Conservation (phyloP, 2,329 filamentous ascomycete genomes). For the Fusarium sp. region DNA sequence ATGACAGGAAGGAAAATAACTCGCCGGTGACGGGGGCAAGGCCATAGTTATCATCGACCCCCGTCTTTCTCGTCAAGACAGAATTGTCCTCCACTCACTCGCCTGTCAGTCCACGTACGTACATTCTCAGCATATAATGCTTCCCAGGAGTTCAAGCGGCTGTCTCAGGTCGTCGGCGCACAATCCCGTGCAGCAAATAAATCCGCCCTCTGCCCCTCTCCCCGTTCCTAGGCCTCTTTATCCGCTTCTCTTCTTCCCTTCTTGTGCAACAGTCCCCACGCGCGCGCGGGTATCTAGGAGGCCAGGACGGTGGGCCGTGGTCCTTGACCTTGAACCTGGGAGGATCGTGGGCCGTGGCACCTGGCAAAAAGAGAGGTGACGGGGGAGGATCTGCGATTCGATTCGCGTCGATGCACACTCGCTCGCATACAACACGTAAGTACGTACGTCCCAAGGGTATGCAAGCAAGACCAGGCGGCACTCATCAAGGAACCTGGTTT, state of each 20-base stretch:
- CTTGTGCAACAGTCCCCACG: conserved; percentile 38
- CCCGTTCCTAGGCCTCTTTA: neutral
- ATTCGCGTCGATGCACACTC: conserved; percentile 9
- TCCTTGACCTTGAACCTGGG: conserved; percentile 21
- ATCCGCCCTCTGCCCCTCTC: conserved; percentile 13
- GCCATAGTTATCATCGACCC: conserved; percentile 27
- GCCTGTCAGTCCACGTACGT: conserved; percentile 37
- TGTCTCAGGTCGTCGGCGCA: conserved; percentile 42
- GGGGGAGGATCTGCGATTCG: conserved; percentile 28
- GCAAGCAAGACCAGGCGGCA: neutral
- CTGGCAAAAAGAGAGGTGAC: conserved; percentile 6
- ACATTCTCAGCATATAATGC: conserved; percentile 39
- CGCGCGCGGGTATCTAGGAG: conserved; percentile 22
- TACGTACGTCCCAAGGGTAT: conserved; percentile 3
- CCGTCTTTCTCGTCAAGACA: conserved; percentile 17
- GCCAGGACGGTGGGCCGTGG: conserved; percentile 16
- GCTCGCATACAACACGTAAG: conserved; percentile 6
- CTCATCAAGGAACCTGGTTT: conserved; percentile 25
- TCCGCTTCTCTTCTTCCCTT: conserved; percentile 18
- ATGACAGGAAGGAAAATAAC: conserved; percentile 7
- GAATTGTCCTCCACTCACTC: conserved; percentile 10
- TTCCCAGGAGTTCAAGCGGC: conserved; percentile 24
- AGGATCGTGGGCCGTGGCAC: conserved; percentile 18
- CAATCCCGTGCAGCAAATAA: conserved; percentile 34
- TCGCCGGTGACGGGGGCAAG: conserved; percentile 6